Conservation (phyloP, 331 rosid genomes). For the Malus hybrid region DNA sequence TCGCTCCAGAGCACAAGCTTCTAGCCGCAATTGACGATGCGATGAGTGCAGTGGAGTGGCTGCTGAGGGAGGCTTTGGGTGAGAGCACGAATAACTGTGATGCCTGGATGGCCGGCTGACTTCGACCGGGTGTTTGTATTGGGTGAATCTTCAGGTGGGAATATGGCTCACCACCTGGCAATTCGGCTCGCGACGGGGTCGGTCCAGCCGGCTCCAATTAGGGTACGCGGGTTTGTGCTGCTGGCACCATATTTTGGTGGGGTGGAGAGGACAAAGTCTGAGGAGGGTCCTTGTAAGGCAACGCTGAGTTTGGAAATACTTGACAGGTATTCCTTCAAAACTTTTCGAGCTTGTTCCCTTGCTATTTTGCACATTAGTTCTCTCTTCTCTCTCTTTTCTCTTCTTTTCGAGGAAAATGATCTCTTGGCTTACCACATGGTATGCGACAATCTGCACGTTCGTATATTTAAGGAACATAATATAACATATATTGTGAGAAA, state of each 20-base stretch:
- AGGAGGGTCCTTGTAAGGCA: constrained; percentile 57
- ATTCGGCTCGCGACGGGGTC: constrained; percentile 38
- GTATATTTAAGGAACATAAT: neutral
- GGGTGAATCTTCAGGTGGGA: constrained; percentile 93
- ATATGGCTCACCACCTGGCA: constrained; percentile 78
- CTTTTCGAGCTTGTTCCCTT: neutral
- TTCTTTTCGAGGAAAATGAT: no score
- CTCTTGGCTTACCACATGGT: no score
- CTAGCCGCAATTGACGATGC: constrained; percentile 81
- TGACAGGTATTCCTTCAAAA: constrained; percentile 49
- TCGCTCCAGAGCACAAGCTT: constrained; percentile 72
- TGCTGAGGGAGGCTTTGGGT: constrained; percentile 33
- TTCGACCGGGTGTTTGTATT: constrained; percentile 47
- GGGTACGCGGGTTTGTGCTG: constrained; percentile 52
- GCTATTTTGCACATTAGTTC: neutral
- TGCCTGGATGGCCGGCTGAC: constrained; percentile 48
- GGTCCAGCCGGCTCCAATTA: constrained; percentile 24
- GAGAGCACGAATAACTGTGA: constrained; percentile 26
- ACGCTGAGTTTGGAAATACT: constrained; percentile 50
- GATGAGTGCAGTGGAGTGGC: constrained; percentile 58
- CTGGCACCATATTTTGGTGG: constrained; percentile 93
- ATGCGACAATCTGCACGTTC: neutral
- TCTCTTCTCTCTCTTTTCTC: no score
- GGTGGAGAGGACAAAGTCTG: constrained; percentile 64
- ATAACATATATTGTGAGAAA: neutral